Percentiles rank a stretch among this genome's conserved stretches.
Evolutionary conservation across 345 rosid species (phyloP).

Genomic region (Noccaea bulbosa): DNA sequence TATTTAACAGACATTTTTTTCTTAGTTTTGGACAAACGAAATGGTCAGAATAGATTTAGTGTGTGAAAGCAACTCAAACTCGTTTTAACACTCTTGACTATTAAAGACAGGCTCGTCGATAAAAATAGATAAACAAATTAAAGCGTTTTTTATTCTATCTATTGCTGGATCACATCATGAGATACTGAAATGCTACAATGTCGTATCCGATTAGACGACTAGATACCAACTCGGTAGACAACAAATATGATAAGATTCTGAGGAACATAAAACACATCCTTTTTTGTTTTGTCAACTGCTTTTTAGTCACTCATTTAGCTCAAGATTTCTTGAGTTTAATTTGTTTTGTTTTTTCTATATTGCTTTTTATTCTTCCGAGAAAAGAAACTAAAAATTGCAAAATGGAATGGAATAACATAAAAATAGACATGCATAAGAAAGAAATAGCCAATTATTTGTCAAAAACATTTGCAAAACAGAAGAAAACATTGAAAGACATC

Average conservation of each 20-base stretch:
- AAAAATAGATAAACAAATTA: neutral
- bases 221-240: slow-evolving; percentile 25
- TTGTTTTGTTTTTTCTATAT: neutral
- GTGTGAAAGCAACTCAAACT: neutral
- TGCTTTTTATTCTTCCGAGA: no score
- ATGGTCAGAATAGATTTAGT: neutral
- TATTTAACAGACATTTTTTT: neutral
- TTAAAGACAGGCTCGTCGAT: neutral
- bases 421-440: neutral
- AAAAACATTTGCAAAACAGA: neutral
- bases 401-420: neutral
- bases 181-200: slow-evolving; percentile 11
- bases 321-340: neutral
- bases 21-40: neutral
- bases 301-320: neutral
- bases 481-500: neutral
- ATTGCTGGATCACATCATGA: slow-evolving; percentile 27
- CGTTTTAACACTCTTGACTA: neutral
- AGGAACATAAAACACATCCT: neutral
- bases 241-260: slow-evolving; percentile 30
- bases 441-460: neutral
- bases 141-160: slow-evolving; percentile 7
- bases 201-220: slow-evolving; percentile 12
- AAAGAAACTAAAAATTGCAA: neutral
- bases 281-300: slow-evolving; percentile 19